phyloP scores from a whole-genome alignment of 257 asterid species.

The Nicotiana benthamiana region DNA sequence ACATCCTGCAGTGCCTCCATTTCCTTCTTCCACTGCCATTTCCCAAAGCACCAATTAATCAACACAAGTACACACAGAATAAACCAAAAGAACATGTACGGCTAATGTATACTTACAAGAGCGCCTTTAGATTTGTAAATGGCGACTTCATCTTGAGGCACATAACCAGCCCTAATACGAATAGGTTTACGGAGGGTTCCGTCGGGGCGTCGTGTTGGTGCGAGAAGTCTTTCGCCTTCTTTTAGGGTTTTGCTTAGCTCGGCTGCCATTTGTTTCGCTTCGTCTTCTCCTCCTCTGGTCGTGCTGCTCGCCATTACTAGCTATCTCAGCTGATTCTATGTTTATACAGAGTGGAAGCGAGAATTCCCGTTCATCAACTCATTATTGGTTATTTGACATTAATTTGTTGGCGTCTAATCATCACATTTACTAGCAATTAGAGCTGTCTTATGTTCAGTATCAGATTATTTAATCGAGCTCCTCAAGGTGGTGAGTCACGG shows the following conservation, averaged over 20 bases:
- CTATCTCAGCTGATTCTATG: not conserved
- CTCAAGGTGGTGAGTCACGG: not conserved
- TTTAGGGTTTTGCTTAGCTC: slow-evolving; percentile 61
- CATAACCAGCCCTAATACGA: slow-evolving; percentile 77
- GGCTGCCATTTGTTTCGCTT: slow-evolving; percentile 21
- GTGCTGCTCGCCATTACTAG: slow-evolving; percentile 30
- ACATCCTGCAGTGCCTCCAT: slow-evolving; percentile 47
- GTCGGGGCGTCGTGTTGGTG: slow-evolving; percentile 88
- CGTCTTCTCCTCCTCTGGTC: slow-evolving; percentile 31
- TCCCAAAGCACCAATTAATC: slow-evolving; percentile 13
- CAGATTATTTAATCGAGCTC: not conserved
- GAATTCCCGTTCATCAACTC: not conserved
- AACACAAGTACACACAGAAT: not conserved
- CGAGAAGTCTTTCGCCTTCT: slow-evolving; percentile 75
- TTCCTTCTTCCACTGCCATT: slow-evolving; percentile 67
- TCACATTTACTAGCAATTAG: not conserved
- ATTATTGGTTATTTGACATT: not conserved
- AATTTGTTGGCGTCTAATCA: not conserved
- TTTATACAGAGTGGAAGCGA: not conserved
- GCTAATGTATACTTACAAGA: slow-evolving; percentile 28
- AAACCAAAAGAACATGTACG: not conserved
- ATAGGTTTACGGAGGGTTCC: slow-evolving; percentile 87
- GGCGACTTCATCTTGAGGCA: slow-evolving; percentile 89
- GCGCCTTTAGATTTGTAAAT: slow-evolving; percentile 80
- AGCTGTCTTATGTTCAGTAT: not conserved